Evolutionary conservation across 169 alveolate species (phyloP).

Genomic region (Perkinsus chesapeaki): DNA sequence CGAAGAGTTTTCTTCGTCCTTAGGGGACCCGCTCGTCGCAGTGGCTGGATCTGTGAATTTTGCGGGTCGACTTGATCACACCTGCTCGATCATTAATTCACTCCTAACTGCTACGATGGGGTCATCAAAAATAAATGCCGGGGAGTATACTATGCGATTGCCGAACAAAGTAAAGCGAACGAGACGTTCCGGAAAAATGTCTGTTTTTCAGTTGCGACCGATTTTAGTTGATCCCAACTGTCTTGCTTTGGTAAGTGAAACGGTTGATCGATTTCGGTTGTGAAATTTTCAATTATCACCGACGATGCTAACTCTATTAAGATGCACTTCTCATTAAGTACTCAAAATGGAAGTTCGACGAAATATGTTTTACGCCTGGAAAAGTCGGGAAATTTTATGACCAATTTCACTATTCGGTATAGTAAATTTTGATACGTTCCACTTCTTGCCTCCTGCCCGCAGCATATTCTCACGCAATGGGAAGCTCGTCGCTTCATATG

Average conservation of each 20-base stretch:
- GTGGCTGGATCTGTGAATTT: not conserved
- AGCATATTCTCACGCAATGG: too few relatives aligned
- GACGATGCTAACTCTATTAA: too few relatives aligned
- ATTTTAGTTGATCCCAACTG: not conserved
- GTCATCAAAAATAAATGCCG: not conserved
- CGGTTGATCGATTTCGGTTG: not conserved
- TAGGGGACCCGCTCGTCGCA: not conserved
- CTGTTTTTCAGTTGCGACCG: not conserved
- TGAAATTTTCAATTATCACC: too few relatives aligned
- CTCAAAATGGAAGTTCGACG: too few relatives aligned
- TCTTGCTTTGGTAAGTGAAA: not conserved
- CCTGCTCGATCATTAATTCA: not conserved
- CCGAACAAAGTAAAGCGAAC: not conserved
- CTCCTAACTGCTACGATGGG: not conserved
- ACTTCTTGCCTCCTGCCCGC: too few relatives aligned
- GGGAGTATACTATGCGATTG: not conserved
- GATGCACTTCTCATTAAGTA: too few relatives aligned
- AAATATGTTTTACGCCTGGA: too few relatives aligned
- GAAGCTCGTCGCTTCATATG: too few relatives aligned
- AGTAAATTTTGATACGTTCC: too few relatives aligned
- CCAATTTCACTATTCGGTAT: too few relatives aligned
- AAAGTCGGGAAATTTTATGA: too few relatives aligned
- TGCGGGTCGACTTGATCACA: not conserved
- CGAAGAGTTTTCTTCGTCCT: not conserved
- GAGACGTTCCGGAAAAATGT: not conserved